These are phyloP conservation scores for Komagataella pseudopastoris DNA, from an alignment of 805 yeast species.

Conservation along the genomic window DNA sequence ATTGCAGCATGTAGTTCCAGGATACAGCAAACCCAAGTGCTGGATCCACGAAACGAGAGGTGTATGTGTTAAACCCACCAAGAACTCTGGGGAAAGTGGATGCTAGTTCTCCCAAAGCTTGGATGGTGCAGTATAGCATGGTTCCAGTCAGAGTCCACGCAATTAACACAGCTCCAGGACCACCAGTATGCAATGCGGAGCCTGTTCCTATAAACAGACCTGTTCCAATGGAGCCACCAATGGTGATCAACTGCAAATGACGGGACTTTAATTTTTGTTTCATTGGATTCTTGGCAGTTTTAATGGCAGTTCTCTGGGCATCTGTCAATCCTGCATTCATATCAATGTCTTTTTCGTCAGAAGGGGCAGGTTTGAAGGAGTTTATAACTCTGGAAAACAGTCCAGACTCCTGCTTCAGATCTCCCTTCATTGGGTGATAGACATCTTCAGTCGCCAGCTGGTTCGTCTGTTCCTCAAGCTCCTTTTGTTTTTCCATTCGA, in stretches of 20 bases:
- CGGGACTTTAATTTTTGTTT: conserved; percentile 26
- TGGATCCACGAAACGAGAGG: conserved; percentile 41
- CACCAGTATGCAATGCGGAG: conserved; percentile 40
- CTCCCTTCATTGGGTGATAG: not conserved
- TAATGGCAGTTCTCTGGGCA: conserved; percentile 23
- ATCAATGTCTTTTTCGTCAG: conserved; percentile 18
- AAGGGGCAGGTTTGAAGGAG: conserved; percentile 5
- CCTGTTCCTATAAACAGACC: conserved; percentile 61
- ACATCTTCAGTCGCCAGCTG: not conserved
- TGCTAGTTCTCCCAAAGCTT: conserved; percentile 48
- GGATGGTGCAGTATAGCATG: conserved; percentile 45
- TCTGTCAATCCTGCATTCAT: conserved; percentile 11
- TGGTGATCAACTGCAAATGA: conserved; percentile 50
- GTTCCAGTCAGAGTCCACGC: conserved; percentile 41
- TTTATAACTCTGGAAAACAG: not conserved
- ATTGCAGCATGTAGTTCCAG: conserved; percentile 40
- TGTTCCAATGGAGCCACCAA: conserved; percentile 58
- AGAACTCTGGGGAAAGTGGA: conserved; percentile 42
- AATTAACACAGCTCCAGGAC: conserved; percentile 50
- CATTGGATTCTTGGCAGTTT: conserved; percentile 27
- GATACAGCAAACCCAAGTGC: conserved; percentile 54
- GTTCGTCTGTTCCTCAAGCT: not conserved
- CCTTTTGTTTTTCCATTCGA: not conserved
- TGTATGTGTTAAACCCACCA: conserved; percentile 53
- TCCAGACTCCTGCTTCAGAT: not conserved